Evolutionary conservation across 2,329 filamentous ascomycete genomes (phyloP), one percentile per base, ranked within the genome.

Genomic region (Mycosphaerelloides madeirae): DNA sequence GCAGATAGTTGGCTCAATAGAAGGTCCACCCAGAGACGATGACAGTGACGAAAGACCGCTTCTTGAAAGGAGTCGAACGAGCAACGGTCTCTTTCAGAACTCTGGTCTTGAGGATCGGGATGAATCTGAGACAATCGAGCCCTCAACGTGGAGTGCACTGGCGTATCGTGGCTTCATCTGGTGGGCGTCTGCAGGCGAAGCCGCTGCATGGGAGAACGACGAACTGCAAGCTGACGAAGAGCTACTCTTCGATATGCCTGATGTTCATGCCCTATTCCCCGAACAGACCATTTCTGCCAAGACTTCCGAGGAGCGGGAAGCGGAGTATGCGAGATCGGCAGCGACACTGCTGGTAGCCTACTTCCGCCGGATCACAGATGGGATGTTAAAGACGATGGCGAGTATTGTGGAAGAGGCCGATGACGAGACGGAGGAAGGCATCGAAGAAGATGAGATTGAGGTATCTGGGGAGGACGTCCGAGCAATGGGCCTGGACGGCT

Each of bases 121-220:
- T 43, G 60, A 60, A 31, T 38, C 44, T 13, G 55, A 63, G 9
- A 50, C 78, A 1, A 73, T 79, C 7, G 78, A 83, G 54, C 73
- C 78, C 3, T 63, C 74, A 29, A 77, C 76, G 0, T 83, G 80
- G 87, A 75, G 84, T 1, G 81, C 84, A 1, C 76, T 91, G 19
- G 87, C 87, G 4, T 93, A 91, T 66, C 80, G 79, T 43, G 83
- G 84, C 18, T 90, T 91, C 70, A 87, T 91, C 78, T 93, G 87
- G 87, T 93, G 87, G 87, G 86, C 87, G 2, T 87, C 83, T 13
- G 85, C 87, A 0, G 87, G 86, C 46, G 87, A 93, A 66, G 79
- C 84, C 49, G 73, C 77, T 20, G 71, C 72, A 11, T 74, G 73
- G 38, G 67, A 75, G 8, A 69, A 72, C 1, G 73, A 79, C 44